A percentile compares a stretch with the other conserved stretches of the same genome.
Evolutionary conservation across 2,329 filamentous ascomycete species (phyloP).

Genomic region (Trichoderma brevicompactum): DNA sequence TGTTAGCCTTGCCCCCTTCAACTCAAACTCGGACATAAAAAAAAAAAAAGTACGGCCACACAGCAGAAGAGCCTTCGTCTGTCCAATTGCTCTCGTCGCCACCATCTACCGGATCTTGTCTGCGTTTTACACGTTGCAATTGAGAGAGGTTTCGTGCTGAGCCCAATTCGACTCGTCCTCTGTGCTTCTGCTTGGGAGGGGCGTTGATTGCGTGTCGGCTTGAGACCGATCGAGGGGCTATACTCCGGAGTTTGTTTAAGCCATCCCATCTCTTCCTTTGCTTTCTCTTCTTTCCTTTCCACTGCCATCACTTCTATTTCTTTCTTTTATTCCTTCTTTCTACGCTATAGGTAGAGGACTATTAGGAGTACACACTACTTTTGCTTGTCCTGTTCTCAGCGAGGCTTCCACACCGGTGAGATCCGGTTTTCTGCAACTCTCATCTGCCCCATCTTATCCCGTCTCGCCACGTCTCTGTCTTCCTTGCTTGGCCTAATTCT

Average conservation of each 20-base stretch:
- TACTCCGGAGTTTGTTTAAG: background rate
- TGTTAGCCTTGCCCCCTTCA: too few species aligned
- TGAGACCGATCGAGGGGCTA: background rate
- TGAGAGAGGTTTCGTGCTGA: background rate
- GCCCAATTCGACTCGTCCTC: background rate
- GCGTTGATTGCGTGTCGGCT: background rate
- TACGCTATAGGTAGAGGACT: background rate
- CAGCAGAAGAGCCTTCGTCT: too few species aligned
- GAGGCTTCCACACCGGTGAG: background rate
- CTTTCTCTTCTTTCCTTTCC: background rate
- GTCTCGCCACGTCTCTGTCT: background rate
- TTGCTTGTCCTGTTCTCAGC: background rate
- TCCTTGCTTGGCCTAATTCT: background rate
- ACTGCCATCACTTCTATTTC: background rate
- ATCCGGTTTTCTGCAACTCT: background rate
- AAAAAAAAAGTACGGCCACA: too few species aligned
- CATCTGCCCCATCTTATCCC: background rate
- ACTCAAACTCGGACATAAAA: too few species aligned
- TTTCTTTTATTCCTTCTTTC: background rate
- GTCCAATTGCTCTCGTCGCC: too few species aligned
- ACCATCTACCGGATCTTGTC: too few species aligned
- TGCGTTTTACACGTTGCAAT: background rate
- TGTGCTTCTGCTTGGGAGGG: background rate
- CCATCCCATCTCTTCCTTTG: background rate
- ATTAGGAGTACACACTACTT: background rate